Evolutionary conservation across 495 filamentous ascomycete species (phyloP).

Genomic region (Trichoderma erinaceum): DNA sequence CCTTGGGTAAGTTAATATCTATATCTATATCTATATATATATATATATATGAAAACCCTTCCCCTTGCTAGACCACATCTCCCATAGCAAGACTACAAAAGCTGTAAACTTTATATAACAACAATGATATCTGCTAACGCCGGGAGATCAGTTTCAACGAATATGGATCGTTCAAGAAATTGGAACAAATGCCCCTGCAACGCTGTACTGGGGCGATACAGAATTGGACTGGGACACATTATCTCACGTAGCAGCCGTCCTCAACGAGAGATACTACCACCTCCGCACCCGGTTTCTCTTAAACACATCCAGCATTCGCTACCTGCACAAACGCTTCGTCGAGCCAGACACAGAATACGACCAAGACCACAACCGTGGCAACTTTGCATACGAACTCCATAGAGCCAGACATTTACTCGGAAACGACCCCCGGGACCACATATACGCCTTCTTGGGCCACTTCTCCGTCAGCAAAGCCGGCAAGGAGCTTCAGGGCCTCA

Average conservation of each 20-base stretch:
- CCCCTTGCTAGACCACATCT: not conserved
- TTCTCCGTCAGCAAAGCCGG: constrained; percentile 16
- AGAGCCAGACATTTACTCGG: constrained; percentile 22
- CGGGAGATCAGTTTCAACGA: constrained; percentile 18
- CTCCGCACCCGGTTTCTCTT: constrained; percentile 23
- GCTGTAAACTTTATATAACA: not conserved
- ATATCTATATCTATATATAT: not conserved
- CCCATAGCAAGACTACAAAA: not conserved
- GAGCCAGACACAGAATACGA: constrained; percentile 19
- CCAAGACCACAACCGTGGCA: constrained; percentile 25
- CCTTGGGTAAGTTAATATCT: constrained; percentile 7
- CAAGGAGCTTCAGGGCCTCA: not conserved
- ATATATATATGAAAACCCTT: not conserved
- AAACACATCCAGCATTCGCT: constrained; percentile 23
- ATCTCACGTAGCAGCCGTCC: constrained; percentile 15
- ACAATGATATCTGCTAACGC: not conserved
- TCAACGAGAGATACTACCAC: constrained; percentile 22
- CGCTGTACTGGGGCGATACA: constrained; percentile 22
- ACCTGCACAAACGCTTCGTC: constrained; percentile 24
- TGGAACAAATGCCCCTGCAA: constrained; percentile 20
- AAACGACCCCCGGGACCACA: constrained; percentile 25
- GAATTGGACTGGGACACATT: constrained; percentile 21
- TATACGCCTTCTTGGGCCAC: constrained; percentile 26
- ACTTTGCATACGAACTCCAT: constrained; percentile 29
- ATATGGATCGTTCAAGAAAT: constrained; percentile 26